These are phyloP conservation scores for Nothophoma quercina DNA, from an alignment of 2,329 filamentous ascomycete genomes.

Conservation along the genomic window DNA sequence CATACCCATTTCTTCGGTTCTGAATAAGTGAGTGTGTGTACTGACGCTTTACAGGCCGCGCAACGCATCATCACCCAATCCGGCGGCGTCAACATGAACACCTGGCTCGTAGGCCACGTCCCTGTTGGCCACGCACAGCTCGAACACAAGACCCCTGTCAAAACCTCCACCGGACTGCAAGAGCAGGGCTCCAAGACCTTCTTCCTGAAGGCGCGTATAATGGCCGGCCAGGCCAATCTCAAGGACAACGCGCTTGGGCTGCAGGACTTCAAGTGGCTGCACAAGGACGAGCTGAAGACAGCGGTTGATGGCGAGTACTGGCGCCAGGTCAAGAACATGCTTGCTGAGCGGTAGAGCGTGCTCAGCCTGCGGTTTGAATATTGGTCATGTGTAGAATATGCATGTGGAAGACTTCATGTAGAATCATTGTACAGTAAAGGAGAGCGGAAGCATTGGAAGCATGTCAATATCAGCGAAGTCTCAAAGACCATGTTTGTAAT, in stretches of 20 bases:
- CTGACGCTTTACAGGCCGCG: too few relatives aligned
- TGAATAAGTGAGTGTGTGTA: too few relatives aligned
- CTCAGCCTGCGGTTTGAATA: not conserved
- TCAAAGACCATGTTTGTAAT: too few relatives aligned
- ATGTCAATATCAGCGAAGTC: constrained; percentile 6
- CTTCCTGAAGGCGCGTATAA: constrained; percentile 94
- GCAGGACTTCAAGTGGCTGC: constrained; percentile 89
- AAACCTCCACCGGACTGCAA: constrained; percentile 37
- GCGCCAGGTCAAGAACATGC: constrained; percentile 79
- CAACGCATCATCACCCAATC: constrained; percentile 78
- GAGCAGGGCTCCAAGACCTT: constrained; percentile 82
- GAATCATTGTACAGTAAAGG: constrained; percentile 15
- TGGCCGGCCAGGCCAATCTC: constrained; percentile 93
- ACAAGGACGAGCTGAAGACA: constrained; percentile 82
- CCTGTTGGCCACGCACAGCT: constrained; percentile 81
- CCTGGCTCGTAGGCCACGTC: constrained; percentile 91
- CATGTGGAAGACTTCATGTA: constrained; percentile 13
- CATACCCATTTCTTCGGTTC: too few relatives aligned
- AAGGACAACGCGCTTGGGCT: constrained; percentile 74
- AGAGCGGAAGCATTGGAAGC: not conserved
- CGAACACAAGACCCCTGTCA: constrained; percentile 55
- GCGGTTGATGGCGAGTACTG: constrained; percentile 74
- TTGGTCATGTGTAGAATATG: constrained; percentile 10
- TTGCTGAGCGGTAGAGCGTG: constrained; percentile 74
- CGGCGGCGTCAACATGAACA: constrained; percentile 96